These are phyloP conservation scores for Nematodospora anomalae DNA, from an alignment of 1,139 yeast genomes.

Conservation along the genomic window DNA sequence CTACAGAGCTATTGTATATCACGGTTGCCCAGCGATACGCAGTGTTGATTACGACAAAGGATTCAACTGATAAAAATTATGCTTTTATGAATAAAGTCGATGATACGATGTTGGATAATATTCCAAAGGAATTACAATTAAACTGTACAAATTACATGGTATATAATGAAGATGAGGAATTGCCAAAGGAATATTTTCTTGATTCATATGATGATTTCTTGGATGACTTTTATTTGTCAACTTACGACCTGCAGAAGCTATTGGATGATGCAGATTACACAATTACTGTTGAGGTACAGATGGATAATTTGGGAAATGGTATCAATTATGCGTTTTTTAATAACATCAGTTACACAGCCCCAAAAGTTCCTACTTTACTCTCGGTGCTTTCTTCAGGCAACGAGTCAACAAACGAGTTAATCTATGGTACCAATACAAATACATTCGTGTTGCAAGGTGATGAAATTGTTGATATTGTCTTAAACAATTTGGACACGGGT, in stretches of 20 bases:
- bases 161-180: slow-evolving; percentile 40
- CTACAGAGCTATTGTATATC: slow-evolving; percentile 56
- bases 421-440: slow-evolving; percentile 71
- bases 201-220: slow-evolving; percentile 29
- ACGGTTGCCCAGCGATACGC: slow-evolving; percentile 73
- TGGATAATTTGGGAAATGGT: slow-evolving; percentile 73
- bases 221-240: slow-evolving; percentile 59
- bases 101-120: slow-evolving; percentile 61
- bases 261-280: slow-evolving; percentile 62
- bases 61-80: slow-evolving; percentile 47
- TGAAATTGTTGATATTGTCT: slow-evolving; percentile 67
- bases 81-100: slow-evolving; percentile 66
- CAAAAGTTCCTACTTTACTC: slow-evolving; percentile 65
- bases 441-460: slow-evolving; percentile 58
- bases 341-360: slow-evolving; percentile 58
- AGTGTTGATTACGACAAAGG: slow-evolving; percentile 60
- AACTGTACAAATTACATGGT: slow-evolving; percentile 56
- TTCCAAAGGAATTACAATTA: slow-evolving; percentile 53
- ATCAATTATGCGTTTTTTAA: slow-evolving; percentile 76
- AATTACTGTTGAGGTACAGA: slow-evolving; percentile 57
- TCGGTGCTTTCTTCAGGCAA: slow-evolving; percentile 56
- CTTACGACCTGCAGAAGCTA: slow-evolving; percentile 40
- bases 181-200: slow-evolving; percentile 26
- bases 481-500: slow-evolving; percentile 78
- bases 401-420: slow-evolving; percentile 46